Percentiles rank a stretch among this genome's conserved stretches.
phyloP scores from a whole-genome alignment of 805 yeast species.

The Starmera amethionina region DNA sequence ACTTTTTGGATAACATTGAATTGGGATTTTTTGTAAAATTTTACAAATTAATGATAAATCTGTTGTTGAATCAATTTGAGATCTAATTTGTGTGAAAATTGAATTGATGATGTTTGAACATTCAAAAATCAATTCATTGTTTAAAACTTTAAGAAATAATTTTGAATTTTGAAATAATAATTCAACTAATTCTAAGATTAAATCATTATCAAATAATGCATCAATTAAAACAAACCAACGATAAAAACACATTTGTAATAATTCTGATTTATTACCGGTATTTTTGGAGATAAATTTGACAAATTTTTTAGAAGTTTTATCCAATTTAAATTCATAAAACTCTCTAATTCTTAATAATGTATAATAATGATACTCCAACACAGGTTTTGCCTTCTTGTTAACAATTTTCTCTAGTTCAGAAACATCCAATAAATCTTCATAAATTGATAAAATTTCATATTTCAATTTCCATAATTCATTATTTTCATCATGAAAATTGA shows the following conservation, averaged over 20 bases:
- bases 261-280: conserved; percentile 2
- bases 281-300: conserved; percentile 14
- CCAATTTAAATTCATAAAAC: conserved; percentile 23
- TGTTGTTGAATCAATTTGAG: neutral
- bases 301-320: conserved; percentile 13
- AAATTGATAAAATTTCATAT: conserved; percentile 38
- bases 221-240: conserved; percentile 51
- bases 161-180: conserved; percentile 18
- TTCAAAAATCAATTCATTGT: conserved; percentile 35
- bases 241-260: conserved; percentile 22
- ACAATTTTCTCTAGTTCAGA: conserved; percentile 12
- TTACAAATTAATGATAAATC: neutral
- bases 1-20: conserved; percentile 35
- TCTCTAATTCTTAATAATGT: conserved; percentile 43
- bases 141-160: conserved; percentile 18
- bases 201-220: conserved; percentile 20
- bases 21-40: conserved; percentile 29
- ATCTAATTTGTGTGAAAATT: conserved; percentile 5
- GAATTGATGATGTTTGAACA: conserved; percentile 28
- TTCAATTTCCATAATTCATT: conserved; percentile 34
- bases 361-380: conserved; percentile 16
- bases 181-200: conserved; percentile 20
- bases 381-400: conserved; percentile 1
- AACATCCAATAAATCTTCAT: conserved; percentile 25
- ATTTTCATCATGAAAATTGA: conserved; percentile 10